These are phyloP conservation scores for Alternaria solani DNA, from an alignment of 2,329 filamentous ascomycete species.

Conservation along the genomic window DNA sequence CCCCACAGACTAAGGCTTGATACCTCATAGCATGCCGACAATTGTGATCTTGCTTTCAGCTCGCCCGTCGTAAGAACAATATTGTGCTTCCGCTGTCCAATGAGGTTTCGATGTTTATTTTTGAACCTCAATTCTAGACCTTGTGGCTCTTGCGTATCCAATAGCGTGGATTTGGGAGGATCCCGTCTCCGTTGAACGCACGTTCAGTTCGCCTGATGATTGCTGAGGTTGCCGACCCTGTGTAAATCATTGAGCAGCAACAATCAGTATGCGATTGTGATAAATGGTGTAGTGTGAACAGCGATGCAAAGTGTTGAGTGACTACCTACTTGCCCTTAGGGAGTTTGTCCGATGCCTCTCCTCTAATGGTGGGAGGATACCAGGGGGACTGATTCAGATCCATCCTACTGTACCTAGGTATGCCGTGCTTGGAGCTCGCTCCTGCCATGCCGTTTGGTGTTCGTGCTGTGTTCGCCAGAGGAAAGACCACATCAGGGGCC, in stretches of 20 bases:
- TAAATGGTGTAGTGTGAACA: not conserved
- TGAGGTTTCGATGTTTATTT: not conserved
- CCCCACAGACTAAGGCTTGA: constrained; percentile 4
- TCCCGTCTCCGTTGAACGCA: constrained; percentile 2
- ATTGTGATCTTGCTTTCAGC: not conserved
- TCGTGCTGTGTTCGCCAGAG: constrained; percentile 19
- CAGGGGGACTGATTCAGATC: too few species aligned
- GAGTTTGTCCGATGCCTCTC: too few species aligned
- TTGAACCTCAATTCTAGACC: constrained; percentile 14
- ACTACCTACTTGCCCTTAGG: not conserved
- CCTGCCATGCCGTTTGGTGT: not conserved
- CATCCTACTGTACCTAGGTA: not conserved
- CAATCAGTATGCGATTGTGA: not conserved
- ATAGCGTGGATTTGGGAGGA: constrained; percentile 16
- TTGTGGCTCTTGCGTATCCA: constrained; percentile 5
- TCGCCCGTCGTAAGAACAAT: not conserved
- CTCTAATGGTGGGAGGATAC: not conserved
- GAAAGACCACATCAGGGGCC: constrained; percentile 15
- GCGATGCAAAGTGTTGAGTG: not conserved
- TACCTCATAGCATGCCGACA: not conserved
- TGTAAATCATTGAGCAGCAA: not conserved
- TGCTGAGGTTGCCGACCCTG: not conserved
- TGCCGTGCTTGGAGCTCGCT: not conserved
- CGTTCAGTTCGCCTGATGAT: constrained; percentile 3
- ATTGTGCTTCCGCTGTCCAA: not conserved